Conservation (phyloP, 148 eudicot genomes). For the Rhododendron ferrugineum region DNA sequence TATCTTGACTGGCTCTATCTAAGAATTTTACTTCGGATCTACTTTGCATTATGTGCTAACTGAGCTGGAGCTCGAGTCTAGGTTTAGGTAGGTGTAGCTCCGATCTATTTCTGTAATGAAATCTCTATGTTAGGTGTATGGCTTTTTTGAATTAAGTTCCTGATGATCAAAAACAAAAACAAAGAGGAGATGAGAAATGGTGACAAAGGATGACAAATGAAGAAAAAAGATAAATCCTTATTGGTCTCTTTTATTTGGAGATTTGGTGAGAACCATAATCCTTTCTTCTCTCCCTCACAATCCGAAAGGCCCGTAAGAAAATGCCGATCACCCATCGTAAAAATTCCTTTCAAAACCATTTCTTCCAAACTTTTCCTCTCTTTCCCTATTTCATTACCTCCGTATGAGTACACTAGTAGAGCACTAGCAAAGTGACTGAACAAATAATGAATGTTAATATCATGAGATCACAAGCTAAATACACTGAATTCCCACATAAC, state of each 20-base stretch:
- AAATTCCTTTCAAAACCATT: not conserved
- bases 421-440: not conserved
- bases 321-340: not conserved
- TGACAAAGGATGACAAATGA: not conserved
- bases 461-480: constrained; percentile 1
- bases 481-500: not conserved
- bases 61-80: not conserved
- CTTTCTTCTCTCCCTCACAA: not conserved
- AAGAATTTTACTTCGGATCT: not conserved
- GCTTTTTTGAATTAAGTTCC: not conserved
- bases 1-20: not conserved
- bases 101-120: not conserved
- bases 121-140: not conserved
- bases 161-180: not conserved
- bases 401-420: not conserved
- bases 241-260: not conserved
- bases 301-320: not conserved
- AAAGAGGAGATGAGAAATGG: not conserved
- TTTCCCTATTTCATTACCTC: not conserved
- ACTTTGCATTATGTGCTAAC: not conserved
- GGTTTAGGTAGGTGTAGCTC: not conserved
- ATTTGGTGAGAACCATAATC: not conserved
- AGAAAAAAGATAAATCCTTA: not conserved
- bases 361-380: not conserved
- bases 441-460: not conserved